These are phyloP conservation scores for Fusarium ramigenum DNA, from an alignment of 2,329 filamentous ascomycete species.

Conservation along the genomic window DNA sequence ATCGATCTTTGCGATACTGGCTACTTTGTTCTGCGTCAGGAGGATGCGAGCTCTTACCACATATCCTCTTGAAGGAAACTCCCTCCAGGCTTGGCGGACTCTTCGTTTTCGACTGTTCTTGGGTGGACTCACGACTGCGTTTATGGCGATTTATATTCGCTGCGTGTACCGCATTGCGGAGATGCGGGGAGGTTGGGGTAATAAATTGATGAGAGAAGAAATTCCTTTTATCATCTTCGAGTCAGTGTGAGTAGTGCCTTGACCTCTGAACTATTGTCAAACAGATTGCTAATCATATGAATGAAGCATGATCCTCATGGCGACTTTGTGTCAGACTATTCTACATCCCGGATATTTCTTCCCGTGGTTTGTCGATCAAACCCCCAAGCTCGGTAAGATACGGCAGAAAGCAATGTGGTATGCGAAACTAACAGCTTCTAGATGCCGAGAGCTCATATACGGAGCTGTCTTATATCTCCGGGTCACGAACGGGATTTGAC, in stretches of 20 bases:
- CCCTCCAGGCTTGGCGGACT: not conserved
- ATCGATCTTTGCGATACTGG: not conserved
- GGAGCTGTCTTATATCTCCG: not conserved
- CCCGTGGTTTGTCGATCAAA: not conserved
- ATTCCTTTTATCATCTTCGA: constrained; percentile 5
- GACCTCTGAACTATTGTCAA: fast-evolving
- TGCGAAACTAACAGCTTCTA: not conserved
- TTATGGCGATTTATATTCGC: constrained; percentile 7
- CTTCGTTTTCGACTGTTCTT: not conserved
- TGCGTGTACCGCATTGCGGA: constrained; percentile 19
- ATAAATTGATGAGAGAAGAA: not conserved
- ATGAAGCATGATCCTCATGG: constrained; percentile 1
- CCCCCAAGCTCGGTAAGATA: not conserved
- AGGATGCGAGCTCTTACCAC: not conserved
- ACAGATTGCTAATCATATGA: fast-evolving
- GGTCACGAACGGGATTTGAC: not conserved
- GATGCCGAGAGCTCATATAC: not conserved
- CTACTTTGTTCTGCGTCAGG: not conserved
- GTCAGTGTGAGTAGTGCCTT: not conserved
- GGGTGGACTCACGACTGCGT: not conserved
- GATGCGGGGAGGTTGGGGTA: constrained; percentile 6
- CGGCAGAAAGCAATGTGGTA: fast-evolving
- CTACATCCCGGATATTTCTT: constrained; percentile 1
- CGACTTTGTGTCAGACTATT: not conserved
- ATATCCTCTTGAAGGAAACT: not conserved